Conservation (phyloP, 495 filamentous ascomycete species). For the Oleoguttula mirabilis region DNA sequence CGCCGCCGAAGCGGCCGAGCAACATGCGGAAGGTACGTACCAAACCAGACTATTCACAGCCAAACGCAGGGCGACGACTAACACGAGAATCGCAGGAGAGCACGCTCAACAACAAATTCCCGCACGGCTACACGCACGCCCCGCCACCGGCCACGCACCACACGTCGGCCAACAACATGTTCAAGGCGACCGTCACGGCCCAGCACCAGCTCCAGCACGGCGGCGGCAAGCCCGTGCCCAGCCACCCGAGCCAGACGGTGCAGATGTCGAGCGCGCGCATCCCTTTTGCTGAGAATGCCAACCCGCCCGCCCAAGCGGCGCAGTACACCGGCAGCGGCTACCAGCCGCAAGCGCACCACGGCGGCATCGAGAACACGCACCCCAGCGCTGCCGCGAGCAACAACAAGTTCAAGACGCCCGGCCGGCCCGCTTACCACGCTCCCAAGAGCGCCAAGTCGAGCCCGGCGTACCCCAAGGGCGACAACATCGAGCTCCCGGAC, state of each 20-base stretch:
- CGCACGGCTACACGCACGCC: constrained; percentile 48
- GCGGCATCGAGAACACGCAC: constrained; percentile 38
- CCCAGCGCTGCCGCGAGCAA: constrained; percentile 34
- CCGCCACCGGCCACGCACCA: constrained; percentile 39
- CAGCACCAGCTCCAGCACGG: constrained; percentile 39
- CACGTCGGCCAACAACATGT: constrained; percentile 32
- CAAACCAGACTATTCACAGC: not conserved
- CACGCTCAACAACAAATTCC: constrained; percentile 48
- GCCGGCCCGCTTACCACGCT: constrained; percentile 25
- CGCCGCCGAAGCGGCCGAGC: constrained; percentile 72
- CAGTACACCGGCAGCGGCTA: constrained; percentile 3
- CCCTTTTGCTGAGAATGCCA: constrained; percentile 57
- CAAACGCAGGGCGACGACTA: not conserved
- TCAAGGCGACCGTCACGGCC: constrained; percentile 32
- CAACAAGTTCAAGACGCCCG: constrained; percentile 48
- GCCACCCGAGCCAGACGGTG: constrained; percentile 61
- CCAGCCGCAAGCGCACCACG: constrained; percentile 11
- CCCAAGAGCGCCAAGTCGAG: constrained; percentile 49
- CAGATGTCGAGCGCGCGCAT: constrained; percentile 81
- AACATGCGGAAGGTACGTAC: constrained; percentile 58
- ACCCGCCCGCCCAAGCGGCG: constrained; percentile 19
- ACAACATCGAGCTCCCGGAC: constrained; percentile 74
- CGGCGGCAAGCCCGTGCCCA: constrained; percentile 46
- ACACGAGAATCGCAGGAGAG: constrained; percentile 34
- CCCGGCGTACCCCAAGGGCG: constrained; percentile 66